A percentile compares a stretch with the other conserved stretches of the same genome.
Evolutionary conservation across 2,329 filamentous ascomycete species (phyloP).

Genomic region (Xylariaceae sp.): DNA sequence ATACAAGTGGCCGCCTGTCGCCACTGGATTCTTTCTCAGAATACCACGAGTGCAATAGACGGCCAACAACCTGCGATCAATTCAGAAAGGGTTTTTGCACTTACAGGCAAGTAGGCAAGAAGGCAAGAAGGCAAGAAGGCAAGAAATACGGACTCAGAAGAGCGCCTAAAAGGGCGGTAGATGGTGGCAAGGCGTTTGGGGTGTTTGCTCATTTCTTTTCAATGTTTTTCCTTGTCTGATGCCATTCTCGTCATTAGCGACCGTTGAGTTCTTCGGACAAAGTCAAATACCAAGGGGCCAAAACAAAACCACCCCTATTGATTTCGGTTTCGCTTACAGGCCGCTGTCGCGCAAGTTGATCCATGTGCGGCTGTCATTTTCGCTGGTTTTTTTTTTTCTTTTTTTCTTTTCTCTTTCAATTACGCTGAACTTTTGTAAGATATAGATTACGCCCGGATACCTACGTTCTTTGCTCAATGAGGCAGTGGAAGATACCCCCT

Average conservation of each 20-base stretch:
- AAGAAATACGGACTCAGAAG: background rate
- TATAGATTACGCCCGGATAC: background rate
- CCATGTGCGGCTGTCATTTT: background rate
- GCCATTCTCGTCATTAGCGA: background rate
- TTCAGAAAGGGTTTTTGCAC: background rate
- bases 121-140: background rate
- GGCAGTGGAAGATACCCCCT: constrained; percentile 1
- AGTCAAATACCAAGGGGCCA: background rate
- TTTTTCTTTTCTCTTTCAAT: background rate
- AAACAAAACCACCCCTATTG: background rate
- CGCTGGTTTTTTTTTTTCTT: no score
- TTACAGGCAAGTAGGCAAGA: background rate
- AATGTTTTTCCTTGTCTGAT: background rate
- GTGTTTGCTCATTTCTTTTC: background rate
- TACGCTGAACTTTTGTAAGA: background rate
- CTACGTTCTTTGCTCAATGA: background rate
- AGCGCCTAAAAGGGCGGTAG: background rate
- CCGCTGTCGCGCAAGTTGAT: background rate
- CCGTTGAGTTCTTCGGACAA: background rate
- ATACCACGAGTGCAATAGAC: background rate
- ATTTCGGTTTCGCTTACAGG: background rate
- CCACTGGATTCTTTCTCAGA: background rate
- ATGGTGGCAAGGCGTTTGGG: constrained; percentile 3
- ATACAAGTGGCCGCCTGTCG: background rate
- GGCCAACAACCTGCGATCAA: background rate